These are phyloP conservation scores for Bolboschoenoplectus hybrid DNA, from an alignment of 202 grass and related monocot species.

Conservation along the genomic window DNA sequence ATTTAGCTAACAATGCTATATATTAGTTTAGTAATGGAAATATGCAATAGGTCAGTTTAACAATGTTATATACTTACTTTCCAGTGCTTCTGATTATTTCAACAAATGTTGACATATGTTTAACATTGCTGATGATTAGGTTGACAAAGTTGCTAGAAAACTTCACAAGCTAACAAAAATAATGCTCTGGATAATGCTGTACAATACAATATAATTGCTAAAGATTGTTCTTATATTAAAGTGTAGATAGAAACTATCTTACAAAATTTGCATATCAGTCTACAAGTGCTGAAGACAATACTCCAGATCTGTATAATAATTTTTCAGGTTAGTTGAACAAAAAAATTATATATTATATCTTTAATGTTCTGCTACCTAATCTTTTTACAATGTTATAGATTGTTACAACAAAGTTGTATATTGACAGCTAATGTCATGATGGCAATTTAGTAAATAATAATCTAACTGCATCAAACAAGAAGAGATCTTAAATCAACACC, in stretches of 20 bases:
- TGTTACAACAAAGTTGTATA: background rate
- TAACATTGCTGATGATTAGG: background rate
- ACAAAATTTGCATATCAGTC: background rate
- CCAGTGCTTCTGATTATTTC: background rate
- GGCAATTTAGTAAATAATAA: background rate
- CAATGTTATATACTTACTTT: background rate
- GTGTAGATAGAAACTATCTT: background rate
- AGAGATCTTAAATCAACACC: background rate
- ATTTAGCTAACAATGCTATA: background rate
- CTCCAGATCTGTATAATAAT: background rate
- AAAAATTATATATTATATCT: background rate
- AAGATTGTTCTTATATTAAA: background rate
- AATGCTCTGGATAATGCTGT: background rate
- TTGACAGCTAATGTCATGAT: conserved; percentile 1
- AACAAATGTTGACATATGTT: background rate
- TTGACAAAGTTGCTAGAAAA: background rate
- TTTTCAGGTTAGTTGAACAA: background rate
- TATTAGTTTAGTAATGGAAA: background rate
- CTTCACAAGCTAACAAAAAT: background rate
- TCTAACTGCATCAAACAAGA: background rate
- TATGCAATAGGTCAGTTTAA: background rate
- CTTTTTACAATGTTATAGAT: background rate
- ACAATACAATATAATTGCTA: background rate
- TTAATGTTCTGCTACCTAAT: background rate
- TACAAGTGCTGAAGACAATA: background rate